Percentiles rank a stretch among this genome's conserved stretches.
Evolutionary conservation across 192 early-diverging fungal species (phyloP).

Genomic region (Lobosporangium transversale): DNA sequence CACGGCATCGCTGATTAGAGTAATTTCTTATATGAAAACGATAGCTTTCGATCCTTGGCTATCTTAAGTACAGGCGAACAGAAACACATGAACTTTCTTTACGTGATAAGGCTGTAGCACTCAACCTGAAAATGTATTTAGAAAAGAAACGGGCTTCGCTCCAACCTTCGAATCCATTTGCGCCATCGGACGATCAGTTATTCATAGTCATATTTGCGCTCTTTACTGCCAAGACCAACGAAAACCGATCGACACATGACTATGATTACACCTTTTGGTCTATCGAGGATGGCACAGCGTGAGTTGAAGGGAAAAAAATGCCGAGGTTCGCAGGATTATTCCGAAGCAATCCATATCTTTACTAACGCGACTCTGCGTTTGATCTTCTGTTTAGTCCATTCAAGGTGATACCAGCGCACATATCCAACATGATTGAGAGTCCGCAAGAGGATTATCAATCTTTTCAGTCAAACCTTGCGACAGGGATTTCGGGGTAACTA

Average conservation of each 20-base stretch:
- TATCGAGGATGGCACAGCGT: conserved; percentile 34
- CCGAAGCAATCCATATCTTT: not conserved
- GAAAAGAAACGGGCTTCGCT: conserved; percentile 19
- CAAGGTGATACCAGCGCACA: conserved; percentile 18
- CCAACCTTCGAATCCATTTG: conserved; percentile 22
- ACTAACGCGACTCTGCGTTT: too few relatives aligned
- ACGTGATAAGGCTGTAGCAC: conserved; percentile 34
- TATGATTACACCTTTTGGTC: conserved; percentile 51
- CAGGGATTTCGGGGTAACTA: conserved; percentile 24
- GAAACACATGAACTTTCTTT: conserved; percentile 32
- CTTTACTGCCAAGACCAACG: conserved; percentile 47
- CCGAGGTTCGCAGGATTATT: not conserved
- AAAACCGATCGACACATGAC: conserved; percentile 43
- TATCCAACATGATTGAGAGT: conserved; percentile 51
- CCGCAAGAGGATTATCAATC: conserved; percentile 53
- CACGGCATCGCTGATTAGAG: too few relatives aligned
- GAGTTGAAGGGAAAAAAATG: not conserved
- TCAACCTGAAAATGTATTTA: conserved; percentile 33
- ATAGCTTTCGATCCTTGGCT: conserved; percentile 44
- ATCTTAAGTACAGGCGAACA: conserved; percentile 44
- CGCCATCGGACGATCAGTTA: not conserved
- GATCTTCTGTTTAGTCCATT: conserved; percentile 23
- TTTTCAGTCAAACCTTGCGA: conserved; percentile 48
- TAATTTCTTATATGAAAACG: too few relatives aligned
- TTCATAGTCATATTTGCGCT: conserved; percentile 29